Conservation (phyloP, 768 basidiomycete species). For the Asterophora parasitica region DNA sequence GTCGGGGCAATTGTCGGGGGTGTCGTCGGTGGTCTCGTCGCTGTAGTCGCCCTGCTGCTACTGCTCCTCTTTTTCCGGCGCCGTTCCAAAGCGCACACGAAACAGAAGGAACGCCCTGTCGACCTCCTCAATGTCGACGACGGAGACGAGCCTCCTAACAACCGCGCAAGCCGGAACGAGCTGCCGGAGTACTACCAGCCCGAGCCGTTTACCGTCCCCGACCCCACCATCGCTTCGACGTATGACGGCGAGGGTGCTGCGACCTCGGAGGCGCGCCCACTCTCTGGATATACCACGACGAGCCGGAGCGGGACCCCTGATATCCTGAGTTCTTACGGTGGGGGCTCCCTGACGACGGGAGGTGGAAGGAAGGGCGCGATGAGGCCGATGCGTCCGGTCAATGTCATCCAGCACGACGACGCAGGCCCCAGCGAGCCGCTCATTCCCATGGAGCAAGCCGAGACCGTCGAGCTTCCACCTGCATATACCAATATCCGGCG, state of each 20-base stretch:
- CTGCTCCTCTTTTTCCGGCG: conserved; percentile 21
- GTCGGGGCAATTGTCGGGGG: conserved; percentile 26
- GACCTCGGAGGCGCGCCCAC: conserved; percentile 25
- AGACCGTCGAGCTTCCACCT: conserved; percentile 80
- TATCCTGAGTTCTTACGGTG: conserved; percentile 19
- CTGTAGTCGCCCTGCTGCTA: conserved; percentile 16
- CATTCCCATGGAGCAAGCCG: conserved; percentile 38
- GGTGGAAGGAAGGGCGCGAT: conserved; percentile 41
- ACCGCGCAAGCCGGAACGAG: conserved; percentile 29
- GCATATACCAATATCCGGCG: conserved; percentile 67
- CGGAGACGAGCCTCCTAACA: conserved; percentile 38
- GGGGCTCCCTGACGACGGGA: conserved; percentile 21
- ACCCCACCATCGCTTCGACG: conserved; percentile 41
- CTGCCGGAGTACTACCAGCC: conserved; percentile 71
- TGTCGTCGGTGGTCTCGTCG: conserved; percentile 21
- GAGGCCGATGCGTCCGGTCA: conserved; percentile 61
- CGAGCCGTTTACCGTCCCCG: conserved; percentile 70
- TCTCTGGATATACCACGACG: conserved; percentile 35
- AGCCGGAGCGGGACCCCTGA: conserved; percentile 49
- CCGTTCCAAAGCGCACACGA: conserved; percentile 23
- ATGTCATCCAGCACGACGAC: conserved; percentile 83
- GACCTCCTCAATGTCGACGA: conserved; percentile 65
- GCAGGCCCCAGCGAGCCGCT: conserved; percentile 51
- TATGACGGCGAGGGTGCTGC: conserved; percentile 21
- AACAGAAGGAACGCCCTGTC: conserved; percentile 53